phyloP scores from a whole-genome alignment of 148 eudicot genomes.

The Silene uniflora region DNA sequence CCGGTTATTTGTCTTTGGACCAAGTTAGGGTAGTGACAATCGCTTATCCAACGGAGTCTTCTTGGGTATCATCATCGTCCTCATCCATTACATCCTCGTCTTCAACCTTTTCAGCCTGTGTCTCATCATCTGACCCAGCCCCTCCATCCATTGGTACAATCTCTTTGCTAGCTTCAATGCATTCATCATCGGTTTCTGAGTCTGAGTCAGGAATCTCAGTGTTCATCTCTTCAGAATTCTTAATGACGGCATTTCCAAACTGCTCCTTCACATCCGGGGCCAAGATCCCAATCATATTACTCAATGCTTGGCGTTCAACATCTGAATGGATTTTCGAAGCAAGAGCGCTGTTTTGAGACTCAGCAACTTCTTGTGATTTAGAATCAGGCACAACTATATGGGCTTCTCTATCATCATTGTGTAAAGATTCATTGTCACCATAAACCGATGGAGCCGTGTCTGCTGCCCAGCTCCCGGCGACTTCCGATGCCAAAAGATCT shows the following conservation, averaged over 20 bases:
- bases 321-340: slow-evolving; percentile 29
- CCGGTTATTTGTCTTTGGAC: no score
- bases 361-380: slow-evolving; percentile 50
- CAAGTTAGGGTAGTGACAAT: no score
- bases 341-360: slow-evolving; percentile 46
- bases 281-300: slow-evolving; percentile 79
- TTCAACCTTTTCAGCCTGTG: slow-evolving; percentile 33
- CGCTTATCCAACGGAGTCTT: slow-evolving; percentile 71
- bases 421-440: slow-evolving; percentile 71
- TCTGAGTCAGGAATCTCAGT: slow-evolving; percentile 49
- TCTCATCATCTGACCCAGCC: slow-evolving; percentile 52
- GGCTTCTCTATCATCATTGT: slow-evolving; percentile 30
- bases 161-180: slow-evolving; percentile 37
- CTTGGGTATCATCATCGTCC: slow-evolving; percentile 64
- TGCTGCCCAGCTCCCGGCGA: slow-evolving; percentile 86
- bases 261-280: slow-evolving; percentile 75
- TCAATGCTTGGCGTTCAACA: slow-evolving; percentile 51
- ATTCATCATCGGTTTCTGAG: slow-evolving; percentile 63
- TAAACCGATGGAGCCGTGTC: slow-evolving; percentile 73
- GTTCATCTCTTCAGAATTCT: slow-evolving; percentile 27
- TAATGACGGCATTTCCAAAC: slow-evolving; percentile 40
- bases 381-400: slow-evolving; percentile 41
- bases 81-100: slow-evolving; percentile 47
- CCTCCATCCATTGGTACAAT: slow-evolving; percentile 25
- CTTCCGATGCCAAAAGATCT: slow-evolving; percentile 89